Evolutionary conservation across 2,329 filamentous ascomycete species (phyloP), one percentile per base, ranked within the genome.

Genomic region (Ophiocordyceps sinensis): DNA sequence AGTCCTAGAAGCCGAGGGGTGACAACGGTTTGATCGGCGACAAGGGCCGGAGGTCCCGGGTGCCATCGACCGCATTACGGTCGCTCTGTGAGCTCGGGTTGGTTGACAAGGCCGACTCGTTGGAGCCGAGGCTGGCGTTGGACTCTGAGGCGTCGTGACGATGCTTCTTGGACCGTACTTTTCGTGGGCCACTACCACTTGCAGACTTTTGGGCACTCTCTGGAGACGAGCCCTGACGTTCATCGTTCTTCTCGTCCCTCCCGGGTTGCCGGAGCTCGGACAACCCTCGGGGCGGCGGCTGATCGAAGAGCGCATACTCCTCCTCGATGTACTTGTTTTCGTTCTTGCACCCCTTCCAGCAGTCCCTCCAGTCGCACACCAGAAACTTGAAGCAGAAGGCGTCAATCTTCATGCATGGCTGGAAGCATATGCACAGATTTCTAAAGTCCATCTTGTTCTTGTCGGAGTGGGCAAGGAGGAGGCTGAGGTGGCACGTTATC

Each of bases 391-490:
- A 96, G 59, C 86, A 93, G 59, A 89, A 93, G 1, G 81, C 81
- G 54, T 96, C 89, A 44, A 96, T 91, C 63, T 89, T 94, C 75
- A 96, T 86, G 61, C 87, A 94, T 4, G 89, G 89, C 61, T 94
- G 87, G 62, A 95, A 95, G 65, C 89, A 96, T 51, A 95, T 94
- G 64, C 87, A 94, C 21, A 96, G 68, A 49, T 95, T 95, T 55
- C 85, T 79, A 57, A 89, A 94, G 57, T 94, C 86, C 89, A 96
- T 96, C 67, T 94, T 94, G 73, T 95, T 96, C 67, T 89, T 88
- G 48, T 93, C 85, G 21, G 87, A 83, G 59, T 94, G 89, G 1
- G 85, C 87, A 51, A 94, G 79, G 10, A 96, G 73, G 23, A 95
- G 73, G 52, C 87, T 94, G 38, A 96, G 78, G 54, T 96, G 89